Conservation (phyloP, 257 asterid species). For the Leptodermis oblonga region DNA sequence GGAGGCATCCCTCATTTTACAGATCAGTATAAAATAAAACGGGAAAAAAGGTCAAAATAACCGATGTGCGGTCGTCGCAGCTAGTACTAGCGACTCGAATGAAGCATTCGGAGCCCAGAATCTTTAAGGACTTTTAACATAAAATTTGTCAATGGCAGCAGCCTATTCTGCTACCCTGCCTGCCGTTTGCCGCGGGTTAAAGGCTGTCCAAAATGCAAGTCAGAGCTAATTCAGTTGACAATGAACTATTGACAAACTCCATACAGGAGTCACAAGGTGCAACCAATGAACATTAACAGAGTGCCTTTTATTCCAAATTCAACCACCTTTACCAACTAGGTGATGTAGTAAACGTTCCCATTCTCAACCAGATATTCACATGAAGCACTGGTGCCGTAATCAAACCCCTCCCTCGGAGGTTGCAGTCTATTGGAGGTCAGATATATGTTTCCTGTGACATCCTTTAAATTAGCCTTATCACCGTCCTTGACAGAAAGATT, state of each 20-base stretch:
- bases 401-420: slow-evolving; percentile 38
- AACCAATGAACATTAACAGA: slow-evolving; percentile 26
- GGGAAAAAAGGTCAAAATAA: slow-evolving; percentile 1
- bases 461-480: slow-evolving; percentile 27
- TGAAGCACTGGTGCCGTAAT: slow-evolving; percentile 32
- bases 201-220: slow-evolving; percentile 27
- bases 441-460: slow-evolving; percentile 11
- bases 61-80: slow-evolving; percentile 4
- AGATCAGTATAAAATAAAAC: background rate
- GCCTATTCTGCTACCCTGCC: slow-evolving; percentile 15
- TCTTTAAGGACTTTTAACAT: slow-evolving; percentile 2
- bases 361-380: slow-evolving; percentile 57
- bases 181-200: slow-evolving; percentile 31
- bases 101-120: slow-evolving; percentile 7
- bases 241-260: slow-evolving; percentile 41
- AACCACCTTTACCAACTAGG: slow-evolving; percentile 15
- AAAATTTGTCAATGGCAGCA: slow-evolving; percentile 15
- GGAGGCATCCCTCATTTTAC: slow-evolving; percentile 6
- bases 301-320: slow-evolving; percentile 29
- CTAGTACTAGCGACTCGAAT: background rate
- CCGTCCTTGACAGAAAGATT: slow-evolving; percentile 28
- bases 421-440: slow-evolving; percentile 17
- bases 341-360: slow-evolving; percentile 44
- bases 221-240: slow-evolving; percentile 35
- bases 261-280: slow-evolving; percentile 5